Evolutionary conservation across 1,284 basidiomycete genomes (phyloP), one percentile per base, ranked within the genome.

Genomic region (Malassezia sp.): DNA sequence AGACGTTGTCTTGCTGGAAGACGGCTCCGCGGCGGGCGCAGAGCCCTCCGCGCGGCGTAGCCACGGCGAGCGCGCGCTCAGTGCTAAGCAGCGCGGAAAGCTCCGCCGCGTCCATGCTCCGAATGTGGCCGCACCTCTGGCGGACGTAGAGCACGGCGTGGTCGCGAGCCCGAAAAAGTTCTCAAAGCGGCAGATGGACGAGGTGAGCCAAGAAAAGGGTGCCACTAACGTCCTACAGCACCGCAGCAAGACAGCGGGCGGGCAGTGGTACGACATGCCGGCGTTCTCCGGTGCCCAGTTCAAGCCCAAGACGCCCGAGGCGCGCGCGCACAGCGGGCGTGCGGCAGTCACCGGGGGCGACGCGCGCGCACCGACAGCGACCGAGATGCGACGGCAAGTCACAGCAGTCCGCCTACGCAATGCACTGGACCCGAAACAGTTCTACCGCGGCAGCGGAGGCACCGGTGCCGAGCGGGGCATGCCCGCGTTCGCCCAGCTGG

Each of bases 341-440:
- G 32, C 58, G 14, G 56, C 49, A 31, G 52, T 39, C 22, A 61
- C 53, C 5, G 57, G 56, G 2, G 56, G 59, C 7, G 59, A 61
- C 47, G 60, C 64, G 15, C 49, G 64, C 3, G 52, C 54, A 3
- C 50, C 58, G 4, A 61, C 64, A 8, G 63, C 61, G 8, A 79
- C 83, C 47, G 64, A 67, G 49, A 76, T 96, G 55, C 77, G 88
- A 63, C 81, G 84, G 46, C 90, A 97, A 73, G 85, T 95, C 27
- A 88, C 95, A 71, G 87, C 91, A 1, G 75, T 96, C 41, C 80
- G 87, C 18, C 74, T 97, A 41, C 80, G 85, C 37, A 91, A 91
- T 67, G 83, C 89, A 46, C 77, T 97, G 27, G 91, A 97, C 66
- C 90, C 91, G 6, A 97, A 96, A 72, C 77, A 89, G 26, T 96